These are phyloP conservation scores for Boletus edulis DNA, from an alignment of 768 basidiomycete species.

Conservation along the genomic window DNA sequence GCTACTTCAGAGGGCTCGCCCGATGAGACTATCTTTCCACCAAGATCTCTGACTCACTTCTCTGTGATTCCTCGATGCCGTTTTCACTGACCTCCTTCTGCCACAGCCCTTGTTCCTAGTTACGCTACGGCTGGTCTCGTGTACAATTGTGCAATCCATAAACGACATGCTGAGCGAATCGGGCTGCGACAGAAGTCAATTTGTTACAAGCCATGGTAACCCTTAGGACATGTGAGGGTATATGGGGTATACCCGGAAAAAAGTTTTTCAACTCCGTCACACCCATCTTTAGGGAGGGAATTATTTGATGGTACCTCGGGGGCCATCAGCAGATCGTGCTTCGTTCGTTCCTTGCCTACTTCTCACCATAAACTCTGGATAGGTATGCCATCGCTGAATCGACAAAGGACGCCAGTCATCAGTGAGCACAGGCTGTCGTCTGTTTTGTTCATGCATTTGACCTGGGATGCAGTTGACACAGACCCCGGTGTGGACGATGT, in stretches of 20 bases:
- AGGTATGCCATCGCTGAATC: constrained; percentile 16
- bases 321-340: too few relatives aligned
- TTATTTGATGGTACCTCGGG: too few relatives aligned
- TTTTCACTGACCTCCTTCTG: constrained; percentile 6
- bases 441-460: constrained; percentile 1
- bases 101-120: background rate
- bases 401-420: constrained; percentile 54
- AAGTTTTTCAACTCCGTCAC: too few relatives aligned
- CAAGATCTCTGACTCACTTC: constrained; percentile 64
- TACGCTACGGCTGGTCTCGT: background rate
- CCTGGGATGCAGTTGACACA: constrained; percentile 60
- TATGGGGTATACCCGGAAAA: too few relatives aligned
- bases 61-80: background rate
- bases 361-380: background rate
- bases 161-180: background rate
- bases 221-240: background rate
- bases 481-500: constrained; percentile 87
- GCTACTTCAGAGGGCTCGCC: constrained; percentile 62
- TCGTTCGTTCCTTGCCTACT: background rate
- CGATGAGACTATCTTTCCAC: constrained; percentile 64
- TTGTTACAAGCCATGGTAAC: too few relatives aligned
- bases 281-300: too few relatives aligned
- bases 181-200: background rate
- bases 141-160: background rate
- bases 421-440: constrained; percentile 43